These are phyloP conservation scores for Ichthyophonus hoferi DNA, from an alignment of 208 protist species.

Conservation along the genomic window DNA sequence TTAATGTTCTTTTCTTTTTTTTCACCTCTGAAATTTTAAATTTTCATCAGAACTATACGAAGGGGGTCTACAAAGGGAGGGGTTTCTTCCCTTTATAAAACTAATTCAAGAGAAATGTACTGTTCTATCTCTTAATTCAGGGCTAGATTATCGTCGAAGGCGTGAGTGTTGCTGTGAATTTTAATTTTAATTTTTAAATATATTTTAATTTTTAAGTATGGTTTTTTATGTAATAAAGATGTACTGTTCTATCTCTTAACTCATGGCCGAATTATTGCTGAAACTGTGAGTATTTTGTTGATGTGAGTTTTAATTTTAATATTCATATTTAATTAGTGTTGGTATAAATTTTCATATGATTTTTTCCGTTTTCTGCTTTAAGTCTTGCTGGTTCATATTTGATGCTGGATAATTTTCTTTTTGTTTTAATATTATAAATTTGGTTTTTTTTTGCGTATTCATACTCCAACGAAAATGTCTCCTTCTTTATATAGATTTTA, in stretches of 20 bases:
- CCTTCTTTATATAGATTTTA: no score
- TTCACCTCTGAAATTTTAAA: no score
- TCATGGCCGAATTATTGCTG: constrained; percentile 38
- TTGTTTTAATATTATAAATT: no score
- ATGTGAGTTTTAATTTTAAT: not conserved
- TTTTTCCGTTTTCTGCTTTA: not conserved
- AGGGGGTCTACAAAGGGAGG: constrained; percentile 36
- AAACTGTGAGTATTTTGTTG: not conserved
- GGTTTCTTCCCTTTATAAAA: constrained; percentile 41
- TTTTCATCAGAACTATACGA: constrained; percentile 49
- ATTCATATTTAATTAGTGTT: not conserved
- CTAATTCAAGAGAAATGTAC: constrained; percentile 27
- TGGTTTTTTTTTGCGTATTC: no score
- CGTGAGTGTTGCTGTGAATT: not conserved
- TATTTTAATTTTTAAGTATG: not conserved
- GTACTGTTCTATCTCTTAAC: constrained; percentile 10
- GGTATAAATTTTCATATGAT: not conserved
- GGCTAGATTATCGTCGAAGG: constrained; percentile 42
- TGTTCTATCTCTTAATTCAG: constrained; percentile 21
- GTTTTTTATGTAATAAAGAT: constrained; percentile 5
- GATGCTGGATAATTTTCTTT: not conserved
- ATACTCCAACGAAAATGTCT: no score
- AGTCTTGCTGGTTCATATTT: not conserved
- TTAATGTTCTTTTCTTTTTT: no score
- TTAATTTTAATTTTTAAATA: not conserved